phyloP scores from a whole-genome alignment of 805 yeast genomes.

The Cyberlindnera saturnus region DNA sequence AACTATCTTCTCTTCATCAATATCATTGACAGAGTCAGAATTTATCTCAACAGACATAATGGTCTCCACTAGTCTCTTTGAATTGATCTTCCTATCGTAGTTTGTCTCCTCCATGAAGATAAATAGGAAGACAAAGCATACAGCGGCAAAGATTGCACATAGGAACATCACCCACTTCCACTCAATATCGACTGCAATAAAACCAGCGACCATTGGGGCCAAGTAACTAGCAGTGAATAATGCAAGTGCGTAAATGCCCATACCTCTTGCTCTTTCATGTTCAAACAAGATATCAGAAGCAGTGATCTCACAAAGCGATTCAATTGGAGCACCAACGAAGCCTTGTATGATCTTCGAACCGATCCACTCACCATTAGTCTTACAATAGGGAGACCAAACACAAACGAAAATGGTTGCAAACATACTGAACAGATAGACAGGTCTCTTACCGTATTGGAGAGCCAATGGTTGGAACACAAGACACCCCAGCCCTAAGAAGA shows the following conservation, averaged over 20 bases:
- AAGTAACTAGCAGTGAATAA: slow-evolving; percentile 49
- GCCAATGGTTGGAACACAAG: slow-evolving; percentile 47
- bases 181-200: slow-evolving; percentile 41
- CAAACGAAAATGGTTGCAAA: slow-evolving; percentile 33
- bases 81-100: slow-evolving; percentile 29
- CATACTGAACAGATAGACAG: slow-evolving; percentile 34
- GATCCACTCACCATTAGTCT: slow-evolving; percentile 31
- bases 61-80: slow-evolving; percentile 7
- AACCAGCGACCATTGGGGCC: slow-evolving; percentile 58
- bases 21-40: slow-evolving; percentile 6
- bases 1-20: slow-evolving; percentile 8
- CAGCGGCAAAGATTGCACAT: slow-evolving; percentile 41
- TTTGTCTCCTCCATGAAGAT: slow-evolving; percentile 52
- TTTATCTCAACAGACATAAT: slow-evolving; percentile 2
- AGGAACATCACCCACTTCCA: slow-evolving; percentile 50
- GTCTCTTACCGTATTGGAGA: slow-evolving; percentile 43
- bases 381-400: slow-evolving; percentile 38
- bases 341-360: slow-evolving; percentile 34
- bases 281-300: slow-evolving; percentile 45
- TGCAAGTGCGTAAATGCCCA: slow-evolving; percentile 47
- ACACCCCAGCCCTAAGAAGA: slow-evolving; percentile 47
- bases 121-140: slow-evolving; percentile 31
- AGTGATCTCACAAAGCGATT: slow-evolving; percentile 43
- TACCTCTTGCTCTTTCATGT: slow-evolving; percentile 43
- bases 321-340: slow-evolving; percentile 36